phyloP scores from a whole-genome alignment of 495 filamentous ascomycete genomes.

The Penicillium bialowiezense region DNA sequence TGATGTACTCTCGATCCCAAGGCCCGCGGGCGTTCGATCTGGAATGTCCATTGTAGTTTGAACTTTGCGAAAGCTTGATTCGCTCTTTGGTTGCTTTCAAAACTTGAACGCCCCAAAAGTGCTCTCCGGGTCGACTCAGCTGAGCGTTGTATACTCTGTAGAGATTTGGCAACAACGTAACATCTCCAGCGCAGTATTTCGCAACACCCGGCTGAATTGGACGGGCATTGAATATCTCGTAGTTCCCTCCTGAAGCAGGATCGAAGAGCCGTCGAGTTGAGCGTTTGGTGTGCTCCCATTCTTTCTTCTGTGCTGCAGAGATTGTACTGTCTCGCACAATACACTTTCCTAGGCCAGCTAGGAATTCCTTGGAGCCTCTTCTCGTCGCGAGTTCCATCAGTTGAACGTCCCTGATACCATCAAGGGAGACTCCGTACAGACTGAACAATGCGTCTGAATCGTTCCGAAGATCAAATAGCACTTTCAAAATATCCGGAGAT shows the following conservation, averaged over 20 bases:
- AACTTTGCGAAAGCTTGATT: no score
- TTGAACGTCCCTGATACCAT: conserved; percentile 51
- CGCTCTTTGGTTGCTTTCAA: no score
- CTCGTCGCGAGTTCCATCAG: conserved; percentile 52
- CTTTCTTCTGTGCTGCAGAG: conserved; percentile 7
- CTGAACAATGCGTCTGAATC: conserved; percentile 53
- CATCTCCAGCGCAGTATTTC: conserved; percentile 49
- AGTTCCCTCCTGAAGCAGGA: conserved; percentile 40
- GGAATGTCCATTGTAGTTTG: no score
- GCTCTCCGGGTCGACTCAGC: no score
- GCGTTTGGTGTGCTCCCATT: conserved; percentile 41
- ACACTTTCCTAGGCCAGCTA: conserved; percentile 43
- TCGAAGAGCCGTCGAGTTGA: conserved; percentile 32
- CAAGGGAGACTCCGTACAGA: conserved; percentile 36
- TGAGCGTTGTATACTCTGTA: neutral
- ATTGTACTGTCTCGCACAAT: conserved; percentile 33
- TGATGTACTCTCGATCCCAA: no score
- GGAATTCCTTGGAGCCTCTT: conserved; percentile 13
- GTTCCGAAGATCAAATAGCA: conserved; percentile 37
- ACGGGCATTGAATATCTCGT: conserved; percentile 45
- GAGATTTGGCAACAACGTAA: conserved; percentile 34
- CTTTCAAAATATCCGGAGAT: conserved; percentile 26
- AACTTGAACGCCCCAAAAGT: no score
- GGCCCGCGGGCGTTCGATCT: no score
- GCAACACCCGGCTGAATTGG: conserved; percentile 41